phyloP scores from a whole-genome alignment of 352 stramenopile species.

The Phytophthora ohioensis region DNA sequence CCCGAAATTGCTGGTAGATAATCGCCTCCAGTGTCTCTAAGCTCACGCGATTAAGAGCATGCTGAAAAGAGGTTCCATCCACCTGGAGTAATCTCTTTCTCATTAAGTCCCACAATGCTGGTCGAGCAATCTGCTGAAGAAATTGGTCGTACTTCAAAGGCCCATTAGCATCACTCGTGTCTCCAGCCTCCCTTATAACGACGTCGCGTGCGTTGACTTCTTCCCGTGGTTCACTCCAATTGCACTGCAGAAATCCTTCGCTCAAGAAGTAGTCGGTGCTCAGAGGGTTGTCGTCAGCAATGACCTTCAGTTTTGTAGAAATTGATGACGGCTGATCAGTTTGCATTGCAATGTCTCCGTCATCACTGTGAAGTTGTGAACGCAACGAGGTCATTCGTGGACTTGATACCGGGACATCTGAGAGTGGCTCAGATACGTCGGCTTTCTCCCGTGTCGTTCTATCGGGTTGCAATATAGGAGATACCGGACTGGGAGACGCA shows the following conservation, averaged over 20 bases:
- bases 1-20: conserved; percentile 50
- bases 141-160: conserved; percentile 23
- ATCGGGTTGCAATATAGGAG: background rate
- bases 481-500: conserved; percentile 1
- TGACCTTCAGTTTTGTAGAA: conserved; percentile 18
- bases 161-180: background rate
- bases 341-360: background rate
- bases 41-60: conserved; percentile 38
- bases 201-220: background rate
- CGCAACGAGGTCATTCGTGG: background rate
- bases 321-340: background rate
- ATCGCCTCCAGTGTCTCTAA: conserved; percentile 59
- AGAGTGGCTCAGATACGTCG: background rate
- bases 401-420: background rate
- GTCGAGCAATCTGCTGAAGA: conserved; percentile 48
- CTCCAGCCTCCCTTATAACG: background rate
- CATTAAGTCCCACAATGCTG: conserved; percentile 56
- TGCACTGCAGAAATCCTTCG: conserved; percentile 39
- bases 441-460: background rate
- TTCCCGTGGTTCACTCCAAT: conserved; percentile 30
- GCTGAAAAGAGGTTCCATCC: conserved; percentile 32
- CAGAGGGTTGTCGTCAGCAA: conserved; percentile 24
- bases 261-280: conserved; percentile 50
- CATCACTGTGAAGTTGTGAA: background rate
- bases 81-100: conserved; percentile 56